phyloP scores from a whole-genome alignment of 2,329 filamentous ascomycete species.

The Alternaria rosae region DNA sequence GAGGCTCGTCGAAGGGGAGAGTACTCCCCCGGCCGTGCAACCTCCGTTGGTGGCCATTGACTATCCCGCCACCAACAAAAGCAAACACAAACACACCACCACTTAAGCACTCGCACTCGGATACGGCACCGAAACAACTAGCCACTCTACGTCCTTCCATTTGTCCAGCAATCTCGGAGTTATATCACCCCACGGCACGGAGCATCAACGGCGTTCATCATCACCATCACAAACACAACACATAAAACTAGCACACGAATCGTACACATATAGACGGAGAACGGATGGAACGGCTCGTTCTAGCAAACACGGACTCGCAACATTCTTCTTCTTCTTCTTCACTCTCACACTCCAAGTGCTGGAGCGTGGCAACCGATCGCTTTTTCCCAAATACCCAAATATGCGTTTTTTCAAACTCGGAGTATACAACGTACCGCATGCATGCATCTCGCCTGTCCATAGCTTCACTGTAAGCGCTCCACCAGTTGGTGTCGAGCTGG shows the following conservation, averaged over 20 bases:
- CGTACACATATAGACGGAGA: slow-evolving; percentile 5
- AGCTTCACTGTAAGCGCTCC: slow-evolving; percentile 43
- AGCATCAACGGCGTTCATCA: slow-evolving; percentile 45
- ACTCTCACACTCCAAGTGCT: slow-evolving; percentile 46
- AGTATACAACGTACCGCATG: slow-evolving; percentile 13
- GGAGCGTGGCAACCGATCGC: slow-evolving; percentile 41
- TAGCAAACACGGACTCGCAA: slow-evolving; percentile 19
- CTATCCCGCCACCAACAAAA: slow-evolving; percentile 24
- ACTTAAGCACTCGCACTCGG: neutral
- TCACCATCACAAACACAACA: slow-evolving; percentile 26
- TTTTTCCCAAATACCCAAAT: slow-evolving; percentile 34
- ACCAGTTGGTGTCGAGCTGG: slow-evolving; percentile 38
- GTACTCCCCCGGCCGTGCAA: slow-evolving; percentile 38
- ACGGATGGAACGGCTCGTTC: slow-evolving; percentile 9
- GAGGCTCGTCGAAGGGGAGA: slow-evolving; percentile 52
- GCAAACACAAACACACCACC: slow-evolving; percentile 4
- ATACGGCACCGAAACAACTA: slow-evolving; percentile 4
- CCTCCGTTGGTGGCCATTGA: slow-evolving; percentile 44
- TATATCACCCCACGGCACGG: slow-evolving; percentile 19
- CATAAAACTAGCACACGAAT: slow-evolving; percentile 3
- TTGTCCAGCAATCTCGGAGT: slow-evolving; percentile 17
- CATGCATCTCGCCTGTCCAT: slow-evolving; percentile 33
- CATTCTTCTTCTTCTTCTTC: slow-evolving; percentile 31
- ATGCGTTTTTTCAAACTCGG: slow-evolving; percentile 6
- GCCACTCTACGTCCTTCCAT: neutral